Evolutionary conservation across 2,329 filamentous ascomycete species (phyloP), one percentile per base, ranked within the genome.

Genomic region (Tolypocladium paradoxum): DNA sequence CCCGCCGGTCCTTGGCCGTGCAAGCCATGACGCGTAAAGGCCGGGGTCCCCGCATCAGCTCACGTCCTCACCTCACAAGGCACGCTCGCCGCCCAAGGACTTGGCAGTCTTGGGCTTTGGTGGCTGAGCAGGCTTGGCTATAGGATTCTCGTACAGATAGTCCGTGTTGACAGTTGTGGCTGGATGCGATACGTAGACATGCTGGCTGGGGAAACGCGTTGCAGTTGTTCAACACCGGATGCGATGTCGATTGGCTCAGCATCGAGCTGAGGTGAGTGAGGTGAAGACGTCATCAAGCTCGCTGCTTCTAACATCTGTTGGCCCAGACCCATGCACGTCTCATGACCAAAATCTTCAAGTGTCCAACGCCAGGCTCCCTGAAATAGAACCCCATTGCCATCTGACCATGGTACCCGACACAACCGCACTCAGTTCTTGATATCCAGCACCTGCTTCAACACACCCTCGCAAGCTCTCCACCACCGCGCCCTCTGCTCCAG

Each of bases 401-500:
- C 20, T 22, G n/a, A 27, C 27, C 48, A 24, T 35, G 34, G 14
- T 18, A 37, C 20, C 33, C 20, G n/a, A 4, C 18, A n/a, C n/a
- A n/a, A n/a, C n/a, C n/a, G n/a, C n/a, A n/a, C n/a, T 65, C 61
- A 73, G 43, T 64, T 66, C 60, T 77, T 68, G 18, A 83, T 72
- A 58, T 83, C 81, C 59, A 90, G 64, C 69, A 87, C 81, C 54
- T 79, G 75, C 62, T 72, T 81, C 65, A 90, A 66, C 14, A 75
- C 77, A 9, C 73, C 70, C 63, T 90, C 86, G n/a, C 81, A 82
- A 20, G 83, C 84, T 58, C 81, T 79, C 70, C 84, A 83, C 88
- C 88, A 92, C 58, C 87, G 75, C 6, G 85, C 88, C 60, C 83
- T 78, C 67, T 88, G 84, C 65, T 91, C 88, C 34, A 90, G 67